Percentiles rank a stretch among this genome's conserved stretches.
Evolutionary conservation across 345 rosid species (phyloP).

Genomic region (Rhodamnia argentea): DNA sequence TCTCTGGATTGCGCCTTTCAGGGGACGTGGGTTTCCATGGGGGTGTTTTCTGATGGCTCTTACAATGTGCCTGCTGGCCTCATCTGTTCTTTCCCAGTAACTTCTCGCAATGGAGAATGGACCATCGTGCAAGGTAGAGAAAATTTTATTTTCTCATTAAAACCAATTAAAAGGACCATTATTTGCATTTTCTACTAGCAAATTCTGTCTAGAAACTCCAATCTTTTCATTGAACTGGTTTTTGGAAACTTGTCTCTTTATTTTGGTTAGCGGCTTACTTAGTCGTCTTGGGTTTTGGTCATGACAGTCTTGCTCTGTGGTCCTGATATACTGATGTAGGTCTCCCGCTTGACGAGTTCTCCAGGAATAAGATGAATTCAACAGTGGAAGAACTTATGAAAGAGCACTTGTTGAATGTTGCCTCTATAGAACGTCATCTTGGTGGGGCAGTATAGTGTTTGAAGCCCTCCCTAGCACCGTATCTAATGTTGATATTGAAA

Average conservation of each 20-base stretch:
- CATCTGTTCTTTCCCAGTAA: too few species aligned
- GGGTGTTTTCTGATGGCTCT: constrained; percentile 93
- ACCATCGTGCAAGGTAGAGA: background rate
- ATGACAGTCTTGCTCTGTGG: background rate
- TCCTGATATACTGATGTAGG: background rate
- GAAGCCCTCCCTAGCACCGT: background rate
- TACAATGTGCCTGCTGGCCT: constrained; percentile 91
- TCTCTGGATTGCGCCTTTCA: background rate
- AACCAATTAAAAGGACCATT: background rate
- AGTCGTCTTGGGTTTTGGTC: background rate
- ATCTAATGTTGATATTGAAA: too few species aligned
- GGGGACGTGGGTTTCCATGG: constrained; percentile 98
- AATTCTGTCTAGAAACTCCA: background rate
- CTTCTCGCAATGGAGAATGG: too few species aligned
- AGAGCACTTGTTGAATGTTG: background rate
- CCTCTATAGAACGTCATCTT: background rate
- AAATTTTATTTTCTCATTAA: background rate
- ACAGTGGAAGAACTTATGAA: background rate
- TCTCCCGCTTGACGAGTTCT: background rate
- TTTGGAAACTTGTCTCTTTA: fast-evolving
- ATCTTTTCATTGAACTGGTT: background rate
- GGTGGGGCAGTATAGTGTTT: background rate
- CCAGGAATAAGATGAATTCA: background rate
- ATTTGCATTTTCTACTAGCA: background rate
- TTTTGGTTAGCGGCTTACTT: background rate